Conservation (phyloP, 139 green algal species). For the Picochlorum sp. region DNA sequence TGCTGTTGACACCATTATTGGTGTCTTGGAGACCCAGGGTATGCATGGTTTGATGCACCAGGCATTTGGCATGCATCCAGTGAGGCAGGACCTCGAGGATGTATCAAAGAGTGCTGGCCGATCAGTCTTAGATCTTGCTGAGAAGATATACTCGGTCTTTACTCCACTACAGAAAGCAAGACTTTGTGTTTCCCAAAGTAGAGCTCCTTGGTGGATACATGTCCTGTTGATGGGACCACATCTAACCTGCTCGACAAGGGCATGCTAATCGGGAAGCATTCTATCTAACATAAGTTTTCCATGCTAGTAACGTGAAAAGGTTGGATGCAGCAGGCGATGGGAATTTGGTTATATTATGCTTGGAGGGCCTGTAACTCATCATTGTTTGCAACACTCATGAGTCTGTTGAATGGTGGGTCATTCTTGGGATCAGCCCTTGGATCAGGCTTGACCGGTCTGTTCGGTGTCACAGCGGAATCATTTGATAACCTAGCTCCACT, state of each 20-base stretch:
- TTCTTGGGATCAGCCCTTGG: slow-evolving; percentile 57
- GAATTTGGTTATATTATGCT: no score
- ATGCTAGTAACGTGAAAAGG: no score
- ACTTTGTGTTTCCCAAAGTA: not conserved
- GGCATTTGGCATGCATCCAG: not conserved
- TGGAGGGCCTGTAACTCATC: no score
- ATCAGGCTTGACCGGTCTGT: slow-evolving; percentile 53
- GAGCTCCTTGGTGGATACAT: no score
- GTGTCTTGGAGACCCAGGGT: not conserved
- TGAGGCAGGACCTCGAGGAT: not conserved
- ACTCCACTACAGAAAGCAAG: not conserved
- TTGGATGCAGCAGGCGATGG: no score
- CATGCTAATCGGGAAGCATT: no score
- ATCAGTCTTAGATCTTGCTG: not conserved
- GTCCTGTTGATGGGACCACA: no score
- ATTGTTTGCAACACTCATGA: slow-evolving; percentile 96
- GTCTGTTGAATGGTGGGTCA: slow-evolving; percentile 72
- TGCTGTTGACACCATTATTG: not conserved
- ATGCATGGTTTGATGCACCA: not conserved
- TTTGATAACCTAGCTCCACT: slow-evolving; percentile 61
- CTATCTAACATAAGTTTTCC: no score
- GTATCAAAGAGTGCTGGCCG: not conserved
- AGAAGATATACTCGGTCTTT: not conserved
- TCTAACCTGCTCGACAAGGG: no score
- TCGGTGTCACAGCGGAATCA: slow-evolving; percentile 58